phyloP scores from a whole-genome alignment of 163 green algal genomes.

The Prototheca wickerhamii region DNA sequence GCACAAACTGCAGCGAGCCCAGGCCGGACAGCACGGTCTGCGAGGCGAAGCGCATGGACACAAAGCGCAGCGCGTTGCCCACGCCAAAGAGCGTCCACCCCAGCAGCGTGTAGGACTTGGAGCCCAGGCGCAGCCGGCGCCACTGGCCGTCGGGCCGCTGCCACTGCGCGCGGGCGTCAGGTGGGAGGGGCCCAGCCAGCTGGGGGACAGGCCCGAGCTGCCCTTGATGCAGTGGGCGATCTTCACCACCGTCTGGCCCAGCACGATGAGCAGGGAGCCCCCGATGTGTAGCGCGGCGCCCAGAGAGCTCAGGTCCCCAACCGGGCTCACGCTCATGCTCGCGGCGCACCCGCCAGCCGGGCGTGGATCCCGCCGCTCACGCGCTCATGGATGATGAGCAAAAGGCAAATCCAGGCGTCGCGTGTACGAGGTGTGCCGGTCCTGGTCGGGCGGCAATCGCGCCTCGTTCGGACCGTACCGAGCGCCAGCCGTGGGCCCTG shows the following conservation, averaged over 20 bases:
- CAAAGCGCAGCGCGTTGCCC: constrained; percentile 43
- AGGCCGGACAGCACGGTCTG: constrained; percentile 42
- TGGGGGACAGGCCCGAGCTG: constrained; percentile 14
- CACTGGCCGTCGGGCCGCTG: constrained; percentile 36
- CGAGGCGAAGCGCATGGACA: constrained; percentile 42
- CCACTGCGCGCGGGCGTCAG: constrained; percentile 14
- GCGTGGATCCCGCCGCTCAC: no score
- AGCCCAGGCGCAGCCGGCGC: constrained; percentile 27
- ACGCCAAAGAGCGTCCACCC: constrained; percentile 34
- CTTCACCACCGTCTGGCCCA: constrained; percentile 26
- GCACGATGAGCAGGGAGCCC: constrained; percentile 38
- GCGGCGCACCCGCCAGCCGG: no score
- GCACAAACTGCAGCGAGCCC: constrained; percentile 40
- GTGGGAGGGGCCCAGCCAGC: constrained; percentile 20
- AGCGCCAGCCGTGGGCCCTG: no score
- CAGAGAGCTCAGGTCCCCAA: constrained; percentile 13
- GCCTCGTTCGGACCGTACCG: no score
- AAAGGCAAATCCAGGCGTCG: no score
- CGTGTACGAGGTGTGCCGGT: no score
- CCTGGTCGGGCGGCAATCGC: no score
- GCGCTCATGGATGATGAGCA: no score
- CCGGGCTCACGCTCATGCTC: no score
- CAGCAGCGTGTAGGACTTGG: constrained; percentile 17
- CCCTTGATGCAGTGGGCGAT: constrained; percentile 34
- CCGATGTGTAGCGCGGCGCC: constrained; percentile 35